Percentiles rank a stretch among this genome's conserved stretches.
phyloP scores from a whole-genome alignment of 1,139 yeast species.

The Hansenula lynferdii region DNA sequence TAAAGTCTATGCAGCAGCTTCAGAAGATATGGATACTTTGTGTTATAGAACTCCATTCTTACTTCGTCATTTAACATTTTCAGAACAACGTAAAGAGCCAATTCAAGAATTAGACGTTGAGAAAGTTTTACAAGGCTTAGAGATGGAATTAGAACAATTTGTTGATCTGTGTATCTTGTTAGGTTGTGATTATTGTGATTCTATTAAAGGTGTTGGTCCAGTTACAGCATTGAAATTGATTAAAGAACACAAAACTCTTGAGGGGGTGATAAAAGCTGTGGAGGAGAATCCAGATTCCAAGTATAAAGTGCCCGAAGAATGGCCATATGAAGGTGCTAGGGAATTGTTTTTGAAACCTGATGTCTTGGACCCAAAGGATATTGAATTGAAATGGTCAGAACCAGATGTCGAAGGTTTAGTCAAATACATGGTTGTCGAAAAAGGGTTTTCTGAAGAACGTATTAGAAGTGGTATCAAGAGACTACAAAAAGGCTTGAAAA shows the following conservation, averaged over 20 bases:
- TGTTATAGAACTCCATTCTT: conserved; percentile 85
- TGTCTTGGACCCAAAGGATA: conserved; percentile 52
- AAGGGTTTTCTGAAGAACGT: conserved; percentile 89
- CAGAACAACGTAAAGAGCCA: conserved; percentile 92
- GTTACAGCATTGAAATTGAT: conserved; percentile 87
- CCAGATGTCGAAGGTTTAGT: conserved; percentile 34
- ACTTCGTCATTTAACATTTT: conserved; percentile 84
- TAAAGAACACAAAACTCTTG: conserved; percentile 79
- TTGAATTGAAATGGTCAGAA: conserved; percentile 61
- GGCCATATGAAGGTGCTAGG: conserved; percentile 92
- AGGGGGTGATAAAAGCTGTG: conserved; percentile 65
- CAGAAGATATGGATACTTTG: conserved; percentile 98
- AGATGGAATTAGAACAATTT: conserved; percentile 65
- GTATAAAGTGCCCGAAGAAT: conserved; percentile 83
- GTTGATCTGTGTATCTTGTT: conserved; percentile 87
- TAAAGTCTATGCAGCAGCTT: conserved; percentile 93
- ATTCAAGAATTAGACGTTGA: conserved; percentile 76
- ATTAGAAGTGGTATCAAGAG: conserved; percentile 84
- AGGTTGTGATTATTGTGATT: conserved; percentile 97
- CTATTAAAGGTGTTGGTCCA: conserved; percentile 94
- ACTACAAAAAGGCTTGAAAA: conserved; percentile 74
- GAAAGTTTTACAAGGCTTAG: conserved; percentile 72
- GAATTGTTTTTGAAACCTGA: conserved; percentile 81
- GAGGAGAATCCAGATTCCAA: conserved; percentile 58
- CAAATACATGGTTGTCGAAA: conserved; percentile 31